Evolutionary conservation across 495 filamentous ascomycete genomes (phyloP).

Genomic region (Trichoderma erinaceum): DNA sequence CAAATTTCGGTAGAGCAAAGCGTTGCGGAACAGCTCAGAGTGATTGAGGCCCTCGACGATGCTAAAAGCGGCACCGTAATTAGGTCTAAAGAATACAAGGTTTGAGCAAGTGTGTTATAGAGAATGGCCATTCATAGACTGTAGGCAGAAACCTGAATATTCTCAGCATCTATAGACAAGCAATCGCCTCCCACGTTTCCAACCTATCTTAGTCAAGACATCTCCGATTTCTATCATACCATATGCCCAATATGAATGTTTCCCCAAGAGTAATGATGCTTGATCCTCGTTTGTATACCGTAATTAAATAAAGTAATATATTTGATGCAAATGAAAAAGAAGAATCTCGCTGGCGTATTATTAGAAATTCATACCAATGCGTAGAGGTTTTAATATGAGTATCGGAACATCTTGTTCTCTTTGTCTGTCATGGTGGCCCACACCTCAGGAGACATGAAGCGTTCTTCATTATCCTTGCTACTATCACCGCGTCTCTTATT

Average conservation of each 20-base stretch:
- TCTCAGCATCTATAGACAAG: neutral
- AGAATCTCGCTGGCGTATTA: neutral
- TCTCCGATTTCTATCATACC: neutral
- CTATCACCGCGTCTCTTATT: slow-evolving; percentile 28
- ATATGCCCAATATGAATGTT: neutral
- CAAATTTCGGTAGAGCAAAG: neutral
- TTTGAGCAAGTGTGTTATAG: neutral
- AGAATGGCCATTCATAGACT: neutral
- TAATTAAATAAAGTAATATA: neutral
- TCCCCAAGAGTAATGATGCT: neutral
- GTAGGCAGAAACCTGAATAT: neutral
- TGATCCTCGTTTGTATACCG: neutral
- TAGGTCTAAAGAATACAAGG: neutral
- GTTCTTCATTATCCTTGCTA: slow-evolving; percentile 26
- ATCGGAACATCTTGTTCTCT: slow-evolving; percentile 36
- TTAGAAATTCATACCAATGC: neutral
- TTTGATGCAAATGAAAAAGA: neutral
- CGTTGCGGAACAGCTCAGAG: neutral
- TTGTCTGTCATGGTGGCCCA: slow-evolving; percentile 33
- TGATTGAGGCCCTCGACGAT: neutral
- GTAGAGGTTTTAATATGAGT: slow-evolving; percentile 25
- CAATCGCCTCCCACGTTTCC: neutral
- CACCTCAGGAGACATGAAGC: slow-evolving; percentile 28
- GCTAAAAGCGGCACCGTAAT: neutral
- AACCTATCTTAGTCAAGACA: neutral